These are phyloP conservation scores for Schizochytrium sp. DNA, from an alignment of 108 stramenopile species.

Conservation along the genomic window DNA sequence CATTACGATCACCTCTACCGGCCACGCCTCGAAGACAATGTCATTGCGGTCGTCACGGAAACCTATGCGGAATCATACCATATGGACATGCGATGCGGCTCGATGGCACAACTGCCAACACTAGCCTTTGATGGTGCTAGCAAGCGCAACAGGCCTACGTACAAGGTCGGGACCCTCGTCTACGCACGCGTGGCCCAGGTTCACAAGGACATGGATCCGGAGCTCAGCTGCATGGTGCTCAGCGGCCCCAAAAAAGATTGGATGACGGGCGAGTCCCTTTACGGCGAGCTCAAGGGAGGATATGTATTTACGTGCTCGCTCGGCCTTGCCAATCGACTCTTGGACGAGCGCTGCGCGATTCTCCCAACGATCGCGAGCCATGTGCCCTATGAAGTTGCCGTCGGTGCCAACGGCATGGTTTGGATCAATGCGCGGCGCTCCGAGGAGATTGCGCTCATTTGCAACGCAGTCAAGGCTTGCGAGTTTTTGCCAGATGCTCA, in stretches of 20 bases:
- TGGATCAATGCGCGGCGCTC: not conserved
- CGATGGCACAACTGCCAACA: not conserved
- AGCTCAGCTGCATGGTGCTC: conserved; percentile 16
- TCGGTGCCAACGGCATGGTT: conserved; percentile 7
- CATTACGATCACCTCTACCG: not conserved
- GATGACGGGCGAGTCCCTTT: conserved; percentile 24
- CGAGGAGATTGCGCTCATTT: not conserved
- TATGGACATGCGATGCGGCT: not conserved
- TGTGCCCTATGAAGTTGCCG: conserved; percentile 9
- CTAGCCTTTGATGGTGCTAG: conserved; percentile 23
- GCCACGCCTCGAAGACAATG: not conserved
- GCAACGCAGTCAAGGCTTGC: not conserved
- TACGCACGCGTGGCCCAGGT: conserved; percentile 16
- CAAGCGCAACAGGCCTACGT: conserved; percentile 9
- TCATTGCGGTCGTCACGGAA: not conserved
- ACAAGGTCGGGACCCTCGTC: not conserved
- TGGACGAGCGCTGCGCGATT: not conserved
- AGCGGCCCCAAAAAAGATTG: conserved; percentile 26
- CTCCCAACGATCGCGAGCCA: not conserved
- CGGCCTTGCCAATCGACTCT: not conserved
- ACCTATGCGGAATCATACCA: not conserved
- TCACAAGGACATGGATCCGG: not conserved
- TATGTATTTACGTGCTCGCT: not conserved
- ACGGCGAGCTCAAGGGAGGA: conserved; percentile 21
- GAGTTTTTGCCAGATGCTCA: not conserved